Conservation (phyloP, 345 rosid genomes). For the Gynandropsis gynandra region DNA sequence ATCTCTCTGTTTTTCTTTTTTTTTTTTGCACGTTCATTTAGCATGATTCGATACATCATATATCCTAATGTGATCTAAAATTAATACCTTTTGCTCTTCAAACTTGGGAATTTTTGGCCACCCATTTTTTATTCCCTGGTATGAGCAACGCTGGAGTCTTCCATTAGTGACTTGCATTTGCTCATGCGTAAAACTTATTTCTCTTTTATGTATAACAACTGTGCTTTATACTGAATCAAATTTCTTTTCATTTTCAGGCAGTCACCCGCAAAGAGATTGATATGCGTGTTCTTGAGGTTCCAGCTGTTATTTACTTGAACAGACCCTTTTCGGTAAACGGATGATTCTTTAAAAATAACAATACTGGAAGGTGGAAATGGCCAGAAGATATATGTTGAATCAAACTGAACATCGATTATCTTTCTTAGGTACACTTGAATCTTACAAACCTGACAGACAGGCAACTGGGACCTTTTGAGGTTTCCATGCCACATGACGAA, state of each 20-base stretch:
- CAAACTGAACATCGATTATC: slow-evolving; percentile 20
- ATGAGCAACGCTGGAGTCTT: slow-evolving; percentile 4
- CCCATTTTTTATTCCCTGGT: slow-evolving; percentile 1
- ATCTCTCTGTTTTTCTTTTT: too few relatives aligned
- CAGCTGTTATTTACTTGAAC: slow-evolving; percentile 49
- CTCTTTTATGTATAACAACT: background rate
- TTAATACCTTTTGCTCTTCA: background rate
- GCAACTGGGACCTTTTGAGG: slow-evolving; percentile 76
- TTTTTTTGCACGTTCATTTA: background rate
- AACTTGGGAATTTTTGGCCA: too few relatives aligned
- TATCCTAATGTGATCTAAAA: slow-evolving; percentile 4
- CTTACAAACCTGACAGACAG: slow-evolving; percentile 70
- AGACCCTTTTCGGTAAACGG: slow-evolving; percentile 61
- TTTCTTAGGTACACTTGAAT: slow-evolving; percentile 57
- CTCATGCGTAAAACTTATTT: background rate
- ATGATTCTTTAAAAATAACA: background rate
- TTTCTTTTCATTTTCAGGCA: slow-evolving; percentile 37
- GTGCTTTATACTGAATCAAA: background rate
- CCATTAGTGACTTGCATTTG: background rate
- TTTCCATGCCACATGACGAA: slow-evolving; percentile 55
- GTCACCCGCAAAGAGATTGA: slow-evolving; percentile 61
- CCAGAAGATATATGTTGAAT: slow-evolving; percentile 4
- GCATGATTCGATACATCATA: slow-evolving; percentile 13
- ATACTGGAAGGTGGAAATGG: background rate
- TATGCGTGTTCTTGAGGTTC: slow-evolving; percentile 53